Conservation (phyloP, 306 rosid genomes). For the Rubus parviflorus region DNA sequence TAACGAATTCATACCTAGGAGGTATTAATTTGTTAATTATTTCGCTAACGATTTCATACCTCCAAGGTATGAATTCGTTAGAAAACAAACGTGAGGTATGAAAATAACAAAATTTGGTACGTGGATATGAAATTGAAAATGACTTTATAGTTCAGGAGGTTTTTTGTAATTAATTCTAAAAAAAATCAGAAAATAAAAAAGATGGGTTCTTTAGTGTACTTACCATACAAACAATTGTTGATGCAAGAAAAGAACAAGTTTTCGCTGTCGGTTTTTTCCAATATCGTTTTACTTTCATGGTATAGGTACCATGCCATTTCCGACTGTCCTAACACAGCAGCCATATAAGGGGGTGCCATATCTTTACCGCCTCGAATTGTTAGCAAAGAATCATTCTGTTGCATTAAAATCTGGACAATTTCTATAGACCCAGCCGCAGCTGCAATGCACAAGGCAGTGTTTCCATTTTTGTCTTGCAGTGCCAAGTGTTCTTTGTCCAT, state of each 20-base stretch:
- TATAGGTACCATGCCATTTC: slow-evolving; percentile 4
- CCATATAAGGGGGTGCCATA: slow-evolving; percentile 12
- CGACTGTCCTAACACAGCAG: slow-evolving; percentile 12
- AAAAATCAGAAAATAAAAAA: background rate
- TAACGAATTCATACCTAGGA: too few relatives aligned
- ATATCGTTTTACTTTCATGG: background rate
- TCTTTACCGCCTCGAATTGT: background rate
- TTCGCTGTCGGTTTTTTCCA: background rate
- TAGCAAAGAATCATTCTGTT: background rate
- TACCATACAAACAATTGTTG: slow-evolving; percentile 14
- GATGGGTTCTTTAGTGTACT: background rate
- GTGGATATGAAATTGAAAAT: too few relatives aligned
- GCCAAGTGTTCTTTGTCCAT: slow-evolving; percentile 2
- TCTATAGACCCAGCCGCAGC: slow-evolving; percentile 15
- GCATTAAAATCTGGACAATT: slow-evolving; percentile 15
- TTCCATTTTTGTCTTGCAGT: background rate
- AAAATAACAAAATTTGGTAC: too few relatives aligned
- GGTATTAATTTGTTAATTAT: too few relatives aligned
- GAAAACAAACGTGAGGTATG: too few relatives aligned
- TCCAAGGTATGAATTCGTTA: too few relatives aligned
- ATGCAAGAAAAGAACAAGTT: slow-evolving; percentile 7
- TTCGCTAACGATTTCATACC: too few relatives aligned
- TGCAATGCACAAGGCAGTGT: slow-evolving; percentile 21
- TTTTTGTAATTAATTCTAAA: too few relatives aligned
- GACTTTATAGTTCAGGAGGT: too few relatives aligned